Evolutionary conservation across 306 rosid species (phyloP).

Genomic region (Vigna unguiculata): DNA sequence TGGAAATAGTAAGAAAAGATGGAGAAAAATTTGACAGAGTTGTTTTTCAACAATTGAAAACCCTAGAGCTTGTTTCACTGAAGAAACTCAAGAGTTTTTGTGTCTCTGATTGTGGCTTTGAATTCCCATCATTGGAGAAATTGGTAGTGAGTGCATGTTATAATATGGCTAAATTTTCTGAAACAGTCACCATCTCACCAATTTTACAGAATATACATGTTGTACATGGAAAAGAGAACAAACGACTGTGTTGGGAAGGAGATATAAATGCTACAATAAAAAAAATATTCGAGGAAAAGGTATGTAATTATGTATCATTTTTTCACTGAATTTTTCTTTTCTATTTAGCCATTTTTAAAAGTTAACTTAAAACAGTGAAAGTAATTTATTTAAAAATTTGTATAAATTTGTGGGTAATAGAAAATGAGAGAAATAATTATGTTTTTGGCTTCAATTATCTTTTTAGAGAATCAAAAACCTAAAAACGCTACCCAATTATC

Average conservation of each 20-base stretch:
- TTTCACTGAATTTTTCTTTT: no score
- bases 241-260: background rate
- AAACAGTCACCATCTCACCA: background rate
- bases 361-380: no score
- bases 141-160: background rate
- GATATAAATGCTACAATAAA: background rate
- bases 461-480: no score
- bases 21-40: background rate
- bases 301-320: background rate
- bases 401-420: no score
- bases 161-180: background rate
- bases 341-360: no score
- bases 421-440: no score
- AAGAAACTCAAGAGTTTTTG: background rate
- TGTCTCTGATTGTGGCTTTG: background rate
- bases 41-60: slow-evolving; percentile 2
- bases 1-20: background rate
- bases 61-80: background rate
- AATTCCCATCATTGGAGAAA: slow-evolving; percentile 8
- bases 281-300: no score
- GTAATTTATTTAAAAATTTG: no score
- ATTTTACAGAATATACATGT: background rate
- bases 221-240: background rate
- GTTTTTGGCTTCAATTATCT: no score
- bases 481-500: no score